These are phyloP conservation scores for Jimgerdemannia flammicorona DNA, from an alignment of 192 early-diverging fungal genomes.

Conservation along the genomic window DNA sequence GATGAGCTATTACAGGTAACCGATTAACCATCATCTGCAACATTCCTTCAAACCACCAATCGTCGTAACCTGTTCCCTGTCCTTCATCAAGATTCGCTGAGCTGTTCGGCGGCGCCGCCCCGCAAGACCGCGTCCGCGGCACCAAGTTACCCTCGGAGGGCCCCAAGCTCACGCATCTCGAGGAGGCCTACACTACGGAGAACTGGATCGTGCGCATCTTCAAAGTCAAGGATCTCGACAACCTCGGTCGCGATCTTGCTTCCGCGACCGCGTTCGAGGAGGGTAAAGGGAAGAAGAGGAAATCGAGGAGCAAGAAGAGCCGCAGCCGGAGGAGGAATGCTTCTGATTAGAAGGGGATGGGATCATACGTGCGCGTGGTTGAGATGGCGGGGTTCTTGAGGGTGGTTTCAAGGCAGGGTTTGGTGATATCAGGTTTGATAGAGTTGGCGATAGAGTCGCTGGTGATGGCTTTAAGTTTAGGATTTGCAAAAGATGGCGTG, in stretches of 20 bases:
- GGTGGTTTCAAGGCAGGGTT: too few species aligned
- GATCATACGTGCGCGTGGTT: too few species aligned
- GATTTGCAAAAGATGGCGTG: too few species aligned
- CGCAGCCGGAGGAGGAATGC: slow-evolving; percentile 18
- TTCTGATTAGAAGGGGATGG: background rate
- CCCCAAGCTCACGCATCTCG: slow-evolving; percentile 80
- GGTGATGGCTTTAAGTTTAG: too few species aligned
- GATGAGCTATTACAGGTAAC: slow-evolving; percentile 85
- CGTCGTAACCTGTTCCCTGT: too few species aligned
- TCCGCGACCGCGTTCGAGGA: slow-evolving; percentile 57
- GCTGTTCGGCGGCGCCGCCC: slow-evolving; percentile 69
- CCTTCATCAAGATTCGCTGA: slow-evolving; percentile 57
- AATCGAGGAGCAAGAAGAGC: background rate
- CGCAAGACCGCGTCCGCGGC: slow-evolving; percentile 83
- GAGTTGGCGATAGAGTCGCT: too few species aligned
- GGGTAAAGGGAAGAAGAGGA: slow-evolving; percentile 40
- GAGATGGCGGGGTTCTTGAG: too few species aligned
- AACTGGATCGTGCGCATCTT: slow-evolving; percentile 99
- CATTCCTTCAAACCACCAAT: too few species aligned
- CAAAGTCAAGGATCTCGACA: slow-evolving; percentile 95
- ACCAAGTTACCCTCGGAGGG: slow-evolving; percentile 68
- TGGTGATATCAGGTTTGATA: too few species aligned
- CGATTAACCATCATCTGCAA: too few species aligned
- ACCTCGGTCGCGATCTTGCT: slow-evolving; percentile 74
- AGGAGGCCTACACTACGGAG: slow-evolving; percentile 92